Evolutionary conservation across 768 basidiomycete genomes (phyloP).

Genomic region (Calvatia gigantea): DNA sequence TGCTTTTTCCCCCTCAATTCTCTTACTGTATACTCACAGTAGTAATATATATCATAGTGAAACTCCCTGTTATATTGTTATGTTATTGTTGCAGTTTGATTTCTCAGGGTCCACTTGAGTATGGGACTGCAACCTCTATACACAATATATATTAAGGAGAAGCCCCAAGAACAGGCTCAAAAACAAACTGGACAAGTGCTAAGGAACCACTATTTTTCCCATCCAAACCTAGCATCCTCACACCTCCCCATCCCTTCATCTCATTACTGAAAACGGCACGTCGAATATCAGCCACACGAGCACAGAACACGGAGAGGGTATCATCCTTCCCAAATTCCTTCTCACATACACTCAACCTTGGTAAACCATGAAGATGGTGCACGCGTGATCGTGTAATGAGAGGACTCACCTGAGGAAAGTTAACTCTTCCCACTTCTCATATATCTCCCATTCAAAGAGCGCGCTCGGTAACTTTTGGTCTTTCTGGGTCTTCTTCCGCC

Average conservation of each 20-base stretch:
- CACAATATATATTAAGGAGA: too few species aligned
- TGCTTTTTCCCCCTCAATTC: too few species aligned
- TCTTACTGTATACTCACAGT: too few species aligned
- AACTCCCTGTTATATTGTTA: too few species aligned
- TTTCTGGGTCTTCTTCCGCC: slow-evolving; percentile 40
- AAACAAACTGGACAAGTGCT: slow-evolving; percentile 28
- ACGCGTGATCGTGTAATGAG: background rate
- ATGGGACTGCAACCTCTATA: too few species aligned
- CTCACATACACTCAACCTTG: slow-evolving; percentile 34
- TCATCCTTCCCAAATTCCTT: slow-evolving; percentile 43
- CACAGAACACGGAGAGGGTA: slow-evolving; percentile 49
- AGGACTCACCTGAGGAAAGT: slow-evolving; percentile 47
- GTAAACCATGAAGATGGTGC: slow-evolving; percentile 12
- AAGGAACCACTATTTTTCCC: slow-evolving; percentile 47
- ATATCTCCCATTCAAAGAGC: slow-evolving; percentile 40
- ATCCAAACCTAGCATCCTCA: slow-evolving; percentile 45
- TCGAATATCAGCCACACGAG: slow-evolving; percentile 35
- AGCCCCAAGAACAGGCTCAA: too few species aligned
- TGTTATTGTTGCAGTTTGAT: too few species aligned
- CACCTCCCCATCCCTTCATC: slow-evolving; percentile 33
- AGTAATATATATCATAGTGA: too few species aligned
- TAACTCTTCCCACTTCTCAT: slow-evolving; percentile 45
- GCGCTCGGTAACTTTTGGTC: slow-evolving; percentile 42
- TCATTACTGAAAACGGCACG: slow-evolving; percentile 25
- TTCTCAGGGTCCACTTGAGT: too few species aligned